Evolutionary conservation across 2,329 filamentous ascomycete species (phyloP), one percentile per base, ranked within the genome.

Genomic region (Ceratocystiopsis minuta): DNA sequence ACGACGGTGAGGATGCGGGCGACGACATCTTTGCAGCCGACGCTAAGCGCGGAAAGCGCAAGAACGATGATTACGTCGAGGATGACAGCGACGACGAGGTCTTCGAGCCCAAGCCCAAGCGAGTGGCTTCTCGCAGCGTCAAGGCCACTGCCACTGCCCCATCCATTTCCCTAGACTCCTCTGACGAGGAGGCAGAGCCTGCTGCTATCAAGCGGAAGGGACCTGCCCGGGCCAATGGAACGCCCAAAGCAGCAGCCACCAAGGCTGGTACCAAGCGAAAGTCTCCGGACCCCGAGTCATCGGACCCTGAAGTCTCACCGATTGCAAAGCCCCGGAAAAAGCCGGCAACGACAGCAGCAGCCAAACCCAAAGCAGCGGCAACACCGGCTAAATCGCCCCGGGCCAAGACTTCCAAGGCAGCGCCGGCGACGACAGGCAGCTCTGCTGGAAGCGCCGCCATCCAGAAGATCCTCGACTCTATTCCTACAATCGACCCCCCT

Each of bases 1-100:
- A 83, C 16, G 79, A 82, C 41, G 77, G 71, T 12, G 73, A 71
- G 7, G 74, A 83, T 37, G 78, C 72, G 3, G 80, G 73, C n/a
- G 80, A 85, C 49, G 87, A 94, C 51, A 86, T 94, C 16, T 87
- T 87, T 57, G 80, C 78, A 14, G 78, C 80, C 4, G 76, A 83
- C 48, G 70, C 69, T 32, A 80, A 76, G 54, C 70, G 70, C 38
- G 64, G 71, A 37, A 83, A 76, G 55, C 67, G 72, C 39, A 80
- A 75, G 51, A 76, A 76, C 35, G 82, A 90, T 53, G 78, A 84
- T 41, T 84, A 87, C 43, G 68, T 72, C 45, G 80, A 80, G 46
- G 80, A 80, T 45, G 41, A 42, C 41, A 37, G 37, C 16, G 43
- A 33, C 13, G 74, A 75, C 16, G 68, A 67, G 37, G 80, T 78